Base-by-base conservation (phyloP, 1,139 yeast species). In the Yarrowia galli region DNA sequence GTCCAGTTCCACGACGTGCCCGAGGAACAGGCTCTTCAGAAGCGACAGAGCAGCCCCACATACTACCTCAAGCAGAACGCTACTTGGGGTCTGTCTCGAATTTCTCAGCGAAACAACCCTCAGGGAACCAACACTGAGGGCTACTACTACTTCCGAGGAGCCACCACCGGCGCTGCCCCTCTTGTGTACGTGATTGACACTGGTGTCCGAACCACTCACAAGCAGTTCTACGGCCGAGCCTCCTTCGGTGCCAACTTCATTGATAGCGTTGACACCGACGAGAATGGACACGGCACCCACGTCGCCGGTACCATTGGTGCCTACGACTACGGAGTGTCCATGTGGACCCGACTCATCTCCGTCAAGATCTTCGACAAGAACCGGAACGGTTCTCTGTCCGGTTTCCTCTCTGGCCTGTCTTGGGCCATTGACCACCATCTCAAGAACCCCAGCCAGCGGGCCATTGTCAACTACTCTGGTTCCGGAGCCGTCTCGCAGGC, bases 381-480 rank as follows among this genome's bases (percentile, higher is more conserved):
- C 23, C 81, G 76, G 54, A 69, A 74, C 20, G 79, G 78, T 0
- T 71, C 75, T 10, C 68, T 77, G 65, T 75, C 78, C 20, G 72
- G 72, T 65, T 76, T 77, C 67, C 68, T 77, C 35, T 73, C 74
- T 67, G 79, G 75, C 4, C 64, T 75, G 51, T 69, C 74, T 54
- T 74, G 78, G 76, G 72, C 79, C 54, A 79, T 81, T 65, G 89
- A 89, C 40, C 87, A 83, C 66, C 84, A 87, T 76, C 81, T 82
- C 51, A 83, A 83, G 77, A 83, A 85, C 77, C 89, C 91, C 16
- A 89, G 88, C 80, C 89, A 89, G 79, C 95, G 95, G 69, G 90
- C 96, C 25, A 87, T 95, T 61, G 96, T 95, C 68, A 91, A 91
- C 82, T 90, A 91, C 93, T 91, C 97, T 1, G 83, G 92, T 70